Percentiles rank a stretch among this genome's conserved stretches.
phyloP scores from a whole-genome alignment of 352 stramenopile genomes.

The Pythium phragmitis region DNA sequence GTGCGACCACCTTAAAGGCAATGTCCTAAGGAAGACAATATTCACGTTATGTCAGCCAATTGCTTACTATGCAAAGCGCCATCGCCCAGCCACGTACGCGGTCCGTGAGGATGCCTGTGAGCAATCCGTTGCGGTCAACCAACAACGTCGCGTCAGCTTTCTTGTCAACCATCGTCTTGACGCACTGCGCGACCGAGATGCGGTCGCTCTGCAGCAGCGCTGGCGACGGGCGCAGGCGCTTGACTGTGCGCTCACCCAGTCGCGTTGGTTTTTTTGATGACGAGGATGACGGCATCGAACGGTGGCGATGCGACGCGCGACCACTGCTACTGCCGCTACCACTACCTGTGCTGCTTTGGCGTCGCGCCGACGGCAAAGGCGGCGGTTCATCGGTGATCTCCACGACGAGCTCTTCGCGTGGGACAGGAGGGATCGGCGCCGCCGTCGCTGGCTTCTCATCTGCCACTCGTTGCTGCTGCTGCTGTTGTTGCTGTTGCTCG shows the following conservation, averaged over 20 bases:
- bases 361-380: neutral
- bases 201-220: conserved; percentile 76
- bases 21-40: conserved; percentile 74
- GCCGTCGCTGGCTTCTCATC: neutral
- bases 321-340: conserved; percentile 20
- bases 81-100: conserved; percentile 39
- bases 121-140: conserved; percentile 77
- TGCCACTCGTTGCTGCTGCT: conserved; percentile 25
- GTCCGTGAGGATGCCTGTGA: conserved; percentile 96
- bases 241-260: conserved; percentile 35
- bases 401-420: conserved; percentile 14
- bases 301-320: conserved; percentile 11
- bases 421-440: neutral
- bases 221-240: conserved; percentile 60
- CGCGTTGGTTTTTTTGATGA: conserved; percentile 20
- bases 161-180: conserved; percentile 86
- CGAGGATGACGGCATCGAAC: conserved; percentile 16
- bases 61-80: neutral
- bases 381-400: conserved; percentile 17
- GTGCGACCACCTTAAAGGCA: conserved; percentile 91
- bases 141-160: conserved; percentile 93
- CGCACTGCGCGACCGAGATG: conserved; percentile 67
- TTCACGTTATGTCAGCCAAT: neutral
- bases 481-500: conserved; percentile 29
- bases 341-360: conserved; percentile 26